These are phyloP conservation scores for Lachancea lanzarotensis DNA, from an alignment of 805 yeast species.

Conservation along the genomic window DNA sequence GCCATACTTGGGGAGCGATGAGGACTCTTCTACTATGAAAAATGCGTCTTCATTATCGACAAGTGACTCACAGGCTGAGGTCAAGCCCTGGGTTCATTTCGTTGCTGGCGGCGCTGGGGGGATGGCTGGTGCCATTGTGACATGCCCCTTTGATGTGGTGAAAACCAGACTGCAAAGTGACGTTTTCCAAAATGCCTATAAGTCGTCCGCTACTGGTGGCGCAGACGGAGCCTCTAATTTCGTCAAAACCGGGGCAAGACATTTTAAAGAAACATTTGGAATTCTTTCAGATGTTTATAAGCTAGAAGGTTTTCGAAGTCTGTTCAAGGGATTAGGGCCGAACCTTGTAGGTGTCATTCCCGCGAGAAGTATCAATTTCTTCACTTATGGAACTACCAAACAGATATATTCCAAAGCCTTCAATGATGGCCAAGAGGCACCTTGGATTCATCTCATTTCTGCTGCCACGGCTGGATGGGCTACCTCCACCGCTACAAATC, in stretches of 20 bases:
- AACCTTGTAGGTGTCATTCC: constrained; percentile 97
- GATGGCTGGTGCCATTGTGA: constrained; percentile 92
- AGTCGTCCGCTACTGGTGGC: constrained; percentile 17
- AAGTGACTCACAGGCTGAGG: constrained; percentile 17
- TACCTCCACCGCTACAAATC: constrained; percentile 94
- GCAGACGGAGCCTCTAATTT: constrained; percentile 24
- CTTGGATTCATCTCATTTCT: constrained; percentile 78
- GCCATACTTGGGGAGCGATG: constrained; percentile 65
- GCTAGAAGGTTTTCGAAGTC: constrained; percentile 76
- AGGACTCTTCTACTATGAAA: constrained; percentile 52
- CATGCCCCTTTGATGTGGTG: constrained; percentile 94
- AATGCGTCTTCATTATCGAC: constrained; percentile 29
- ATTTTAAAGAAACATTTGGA: constrained; percentile 74
- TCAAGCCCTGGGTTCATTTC: constrained; percentile 65
- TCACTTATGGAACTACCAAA: constrained; percentile 93
- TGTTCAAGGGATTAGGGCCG: constrained; percentile 94
- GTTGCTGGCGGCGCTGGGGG: constrained; percentile 95
- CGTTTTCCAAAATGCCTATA: constrained; percentile 56
- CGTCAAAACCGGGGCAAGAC: constrained; percentile 48
- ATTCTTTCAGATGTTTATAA: constrained; percentile 64
- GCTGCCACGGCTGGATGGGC: constrained; percentile 91
- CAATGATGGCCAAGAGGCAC: constrained; percentile 68
- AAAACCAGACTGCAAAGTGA: constrained; percentile 93
- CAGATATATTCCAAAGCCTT: constrained; percentile 60
- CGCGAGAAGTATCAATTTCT: constrained; percentile 92